Evolutionary conservation across 2,329 filamentous ascomycete genomes (phyloP).

Genomic region (Fusarium goolgardi): DNA sequence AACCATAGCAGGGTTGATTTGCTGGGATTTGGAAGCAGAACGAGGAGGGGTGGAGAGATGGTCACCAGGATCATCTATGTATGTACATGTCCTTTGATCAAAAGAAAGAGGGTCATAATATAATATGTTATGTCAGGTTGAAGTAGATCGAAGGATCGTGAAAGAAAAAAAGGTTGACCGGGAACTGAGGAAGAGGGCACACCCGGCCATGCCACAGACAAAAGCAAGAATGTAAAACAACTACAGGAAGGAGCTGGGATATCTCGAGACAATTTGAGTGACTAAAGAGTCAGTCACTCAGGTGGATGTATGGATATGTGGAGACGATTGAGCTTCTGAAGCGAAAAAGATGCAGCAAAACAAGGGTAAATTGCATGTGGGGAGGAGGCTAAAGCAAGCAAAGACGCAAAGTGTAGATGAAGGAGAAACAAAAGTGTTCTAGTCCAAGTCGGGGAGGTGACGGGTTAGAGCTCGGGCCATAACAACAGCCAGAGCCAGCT

Average conservation of each 20-base stretch:
- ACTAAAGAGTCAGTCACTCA: conserved; percentile 15
- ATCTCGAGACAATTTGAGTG: conserved; percentile 27
- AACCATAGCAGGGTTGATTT: conserved; percentile 39
- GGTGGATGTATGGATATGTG: conserved; percentile 24
- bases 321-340: conserved; percentile 33
- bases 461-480: conserved; percentile 15
- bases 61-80: conserved; percentile 34
- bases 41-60: conserved; percentile 34
- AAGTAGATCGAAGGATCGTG: neutral
- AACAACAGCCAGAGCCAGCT: conserved; percentile 10
- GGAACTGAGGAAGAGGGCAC: neutral
- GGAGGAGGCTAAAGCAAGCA: conserved; percentile 24
- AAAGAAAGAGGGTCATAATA: conserved; percentile 12
- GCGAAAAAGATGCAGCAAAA: conserved; percentile 32
- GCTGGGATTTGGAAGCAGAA: conserved; percentile 28
- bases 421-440: conserved; percentile 35
- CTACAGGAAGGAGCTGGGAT: conserved; percentile 14
- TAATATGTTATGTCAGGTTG: conserved; percentile 4
- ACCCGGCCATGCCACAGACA: conserved; percentile 22
- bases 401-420: conserved; percentile 36
- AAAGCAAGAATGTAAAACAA: conserved; percentile 14
- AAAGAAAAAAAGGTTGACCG: neutral
- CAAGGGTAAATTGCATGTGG: conserved; percentile 35
- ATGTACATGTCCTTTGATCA: conserved; percentile 23
- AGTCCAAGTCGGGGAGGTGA: conserved; percentile 32